phyloP scores from a whole-genome alignment of 2,329 filamentous ascomycete genomes.

The Colletotrichum destructivum region DNA sequence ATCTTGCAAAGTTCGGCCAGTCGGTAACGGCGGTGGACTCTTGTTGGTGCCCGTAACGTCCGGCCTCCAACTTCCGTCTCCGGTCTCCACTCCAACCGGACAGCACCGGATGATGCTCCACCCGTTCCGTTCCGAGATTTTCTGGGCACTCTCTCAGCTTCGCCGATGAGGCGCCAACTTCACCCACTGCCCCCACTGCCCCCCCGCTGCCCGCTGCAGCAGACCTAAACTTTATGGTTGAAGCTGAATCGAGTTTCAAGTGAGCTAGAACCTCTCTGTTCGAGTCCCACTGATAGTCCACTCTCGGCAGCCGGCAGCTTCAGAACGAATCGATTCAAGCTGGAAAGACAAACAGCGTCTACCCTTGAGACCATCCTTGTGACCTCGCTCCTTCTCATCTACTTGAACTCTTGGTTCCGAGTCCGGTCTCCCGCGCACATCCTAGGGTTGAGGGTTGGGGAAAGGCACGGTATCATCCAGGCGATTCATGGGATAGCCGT shows the following conservation, averaged over 20 bases:
- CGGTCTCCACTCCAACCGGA: neutral
- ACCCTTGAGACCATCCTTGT: neutral
- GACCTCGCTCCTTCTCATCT: neutral
- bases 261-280: neutral
- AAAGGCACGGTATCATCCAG: neutral
- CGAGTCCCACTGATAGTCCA: neutral
- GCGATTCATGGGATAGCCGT: neutral
- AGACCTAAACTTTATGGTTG: neutral
- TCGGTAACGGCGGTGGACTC: neutral
- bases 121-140: neutral
- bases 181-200: no score
- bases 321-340: neutral
- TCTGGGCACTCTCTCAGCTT: neutral
- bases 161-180: neutral
- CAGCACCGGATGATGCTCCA: neutral
- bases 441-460: neutral
- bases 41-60: neutral
- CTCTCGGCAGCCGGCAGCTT: no score
- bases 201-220: neutral
- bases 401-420: neutral
- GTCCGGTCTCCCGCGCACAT: no score
- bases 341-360: neutral
- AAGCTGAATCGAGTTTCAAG: neutral
- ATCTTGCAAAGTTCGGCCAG: neutral
- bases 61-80: neutral